Evolutionary conservation across 1,139 yeast species (phyloP), one percentile per base, ranked within the genome.

Genomic region (Pneumocystis sp.): DNA sequence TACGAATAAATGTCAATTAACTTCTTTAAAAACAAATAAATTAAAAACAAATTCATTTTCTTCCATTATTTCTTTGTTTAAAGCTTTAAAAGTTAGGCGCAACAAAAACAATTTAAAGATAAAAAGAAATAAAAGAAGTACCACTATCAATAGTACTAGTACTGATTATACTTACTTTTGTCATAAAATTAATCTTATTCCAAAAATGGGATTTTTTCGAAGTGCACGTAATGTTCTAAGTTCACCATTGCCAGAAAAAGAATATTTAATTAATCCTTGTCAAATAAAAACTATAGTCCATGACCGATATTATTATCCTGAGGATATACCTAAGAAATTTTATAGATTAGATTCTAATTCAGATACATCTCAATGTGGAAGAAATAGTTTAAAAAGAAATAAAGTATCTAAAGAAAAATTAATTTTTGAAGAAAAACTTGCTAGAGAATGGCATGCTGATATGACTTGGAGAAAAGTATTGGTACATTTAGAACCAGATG

Each of bases 381-480:
- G 71, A 66, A 70, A 73, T 65, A 19, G 66, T 65, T 45, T 62
- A 66, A 57, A 59, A 63, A 44, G 15, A 44, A 61, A 21, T 63
- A 63, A 42, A 57, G 61, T 68, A 75, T 75, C 78, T 68, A 76
- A 74, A 42, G 75, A 74, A 65, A 75, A 79, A 69, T 75, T 77
- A 25, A 39, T 25, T 64, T 73, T 85, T 7, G 97, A 93, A 73
- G 97, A 93, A 70, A 80, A 82, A 65, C 87, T 93, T 65, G 98
- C 98, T 0, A 77, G 96, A 62, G 85, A 84, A 66, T 93, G 96
- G 85, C 98, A 95, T 74, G 81, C 82, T 66, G 84, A 82, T 7
- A 83, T 90, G 89, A 76, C 82, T 3, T 93, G 99, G 99, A 79
- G 97, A 62, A 93, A 93, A 75, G 96, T 95, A 0, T 76, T 95